Evolutionary conservation across 23 red algal species (phyloP).

Genomic region (Agarophyton chilense): DNA sequence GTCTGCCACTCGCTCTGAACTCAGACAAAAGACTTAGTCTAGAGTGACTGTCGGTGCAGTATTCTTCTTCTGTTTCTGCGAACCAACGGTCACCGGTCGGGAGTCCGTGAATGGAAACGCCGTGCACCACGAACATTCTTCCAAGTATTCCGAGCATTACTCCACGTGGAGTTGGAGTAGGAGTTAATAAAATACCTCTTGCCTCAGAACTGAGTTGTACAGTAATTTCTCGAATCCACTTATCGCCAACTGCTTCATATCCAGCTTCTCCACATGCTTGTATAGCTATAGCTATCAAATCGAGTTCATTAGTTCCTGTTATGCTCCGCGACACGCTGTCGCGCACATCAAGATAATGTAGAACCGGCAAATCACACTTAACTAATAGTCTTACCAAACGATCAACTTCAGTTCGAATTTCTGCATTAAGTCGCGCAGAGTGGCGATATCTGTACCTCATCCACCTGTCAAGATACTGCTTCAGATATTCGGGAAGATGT

Average conservation of each 20-base stretch:
- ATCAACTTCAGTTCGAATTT: background rate
- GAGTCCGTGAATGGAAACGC: background rate
- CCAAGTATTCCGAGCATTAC: background rate
- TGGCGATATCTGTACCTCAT: background rate
- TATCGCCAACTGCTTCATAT: background rate
- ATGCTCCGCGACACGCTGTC: background rate
- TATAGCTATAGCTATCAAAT: background rate
- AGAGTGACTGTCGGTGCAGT: slow-evolving; percentile 2
- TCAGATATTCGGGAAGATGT: background rate
- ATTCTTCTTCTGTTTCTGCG: background rate
- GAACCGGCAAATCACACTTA: background rate
- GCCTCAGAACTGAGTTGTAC: background rate
- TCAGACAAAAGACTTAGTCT: background rate
- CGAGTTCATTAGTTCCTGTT: background rate
- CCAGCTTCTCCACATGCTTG: background rate
- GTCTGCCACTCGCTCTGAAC: background rate
- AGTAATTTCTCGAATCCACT: slow-evolving; percentile 30
- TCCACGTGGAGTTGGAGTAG: background rate
- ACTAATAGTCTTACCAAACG: background rate
- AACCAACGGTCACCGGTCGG: slow-evolving; percentile 6
- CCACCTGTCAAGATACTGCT: background rate
- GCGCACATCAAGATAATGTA: slow-evolving; percentile 7
- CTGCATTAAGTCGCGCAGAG: background rate
- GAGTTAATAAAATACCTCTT: background rate
- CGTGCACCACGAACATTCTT: background rate